Evolutionary conservation across 2,329 filamentous ascomycete species (phyloP), one percentile per base, ranked within the genome.

Genomic region (Penicillium capsulatum): DNA sequence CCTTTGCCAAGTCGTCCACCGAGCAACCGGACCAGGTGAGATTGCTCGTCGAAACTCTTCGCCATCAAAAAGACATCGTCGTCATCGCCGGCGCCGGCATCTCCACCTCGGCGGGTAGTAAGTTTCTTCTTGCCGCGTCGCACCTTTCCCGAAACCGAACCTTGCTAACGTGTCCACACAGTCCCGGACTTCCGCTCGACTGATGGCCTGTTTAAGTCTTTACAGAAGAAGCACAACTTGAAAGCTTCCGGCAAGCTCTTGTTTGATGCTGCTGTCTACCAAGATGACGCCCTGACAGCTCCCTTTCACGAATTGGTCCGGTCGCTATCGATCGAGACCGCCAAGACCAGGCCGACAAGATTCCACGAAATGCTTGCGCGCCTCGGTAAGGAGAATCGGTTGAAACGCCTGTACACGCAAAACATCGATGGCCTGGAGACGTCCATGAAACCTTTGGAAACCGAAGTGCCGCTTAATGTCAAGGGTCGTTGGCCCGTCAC

Each of bases 401-500:
- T 98, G 16, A 73, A 96, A 60, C 86, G 92, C 30, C 76, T 98
- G 5, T 98, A 98, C 65, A 91, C 87, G 2, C 92, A 98, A 61
- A 98, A 98, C 54, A 91, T 98, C 22, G 92, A 98, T 67, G 88
- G 90, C 42, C 85, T 98, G 50, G 92, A 98, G 56, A 92, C 87
- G 0, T 79, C 81, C 6, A 76, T 98, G 64, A 72, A 80, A 32
- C 90, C 91, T 2, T 72, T 98, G 7, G 75, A 77, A 17, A 97
- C 92, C 0, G 76, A 77, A 36, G 81, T 95, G 1, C 92, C 92
- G 1, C 73, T 98, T 9, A 83, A 83, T 45, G 74, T 79, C 50
- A 94, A 92, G 61, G 89, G 82, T 0, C 90, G 90, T 11, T 98
- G 92, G 92, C 92, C 92, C 2, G 81, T 81, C 50, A 94, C 92